Base-by-base conservation (phyloP, 2,329 filamentous ascomycete genomes). In the Aaosphaeria arxii region DNA sequence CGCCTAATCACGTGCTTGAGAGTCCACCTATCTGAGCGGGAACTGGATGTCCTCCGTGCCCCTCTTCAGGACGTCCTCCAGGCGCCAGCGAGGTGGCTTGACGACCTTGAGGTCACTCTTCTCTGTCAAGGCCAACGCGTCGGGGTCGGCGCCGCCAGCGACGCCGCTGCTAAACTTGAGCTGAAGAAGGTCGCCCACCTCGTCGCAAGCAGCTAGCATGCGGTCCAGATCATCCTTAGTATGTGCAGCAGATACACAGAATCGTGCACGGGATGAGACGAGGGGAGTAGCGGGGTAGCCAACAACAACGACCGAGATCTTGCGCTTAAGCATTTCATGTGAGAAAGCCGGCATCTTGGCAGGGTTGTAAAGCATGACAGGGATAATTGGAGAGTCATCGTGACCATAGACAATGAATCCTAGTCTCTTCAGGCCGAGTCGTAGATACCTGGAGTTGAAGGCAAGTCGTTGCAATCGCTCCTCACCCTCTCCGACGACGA, bases 261-360 rank as follows among this genome's bases (percentile, higher is more conserved):
- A 96, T 42, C 94, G 88, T 44, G 90, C 94, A 55, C 94, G 88
- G 17, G 92, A 96, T 53, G 89, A 95, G 60, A 97, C 95, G 41
- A 99, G 82, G 1, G 94, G 94, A 2, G 94, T 99, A 6, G 92
- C 94, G 5, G 94, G 94, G 69, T 99, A 99, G 45, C 92, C 94
- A 52, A 99, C 94, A 41, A 99, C 89, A 36, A 99, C 94, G 44
- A 97, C 89, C 0, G 92, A 94, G 60, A 99, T 97, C 73, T 96
- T 97, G 66, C 94, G 89, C 75, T 89, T 89, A 51, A 97, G 83
- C 94, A 99, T 97, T 72, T 97, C 94, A 69, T 96, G 94, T 43
- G 91, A 96, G 73, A 99, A 99, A 50, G 94, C 92, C 4, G 92
- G 89, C 80, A 99, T 96, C 77, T 99, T 99, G 62, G 89, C 94